phyloP scores from a whole-genome alignment of 805 yeast species.

The Candida ponderosae region DNA sequence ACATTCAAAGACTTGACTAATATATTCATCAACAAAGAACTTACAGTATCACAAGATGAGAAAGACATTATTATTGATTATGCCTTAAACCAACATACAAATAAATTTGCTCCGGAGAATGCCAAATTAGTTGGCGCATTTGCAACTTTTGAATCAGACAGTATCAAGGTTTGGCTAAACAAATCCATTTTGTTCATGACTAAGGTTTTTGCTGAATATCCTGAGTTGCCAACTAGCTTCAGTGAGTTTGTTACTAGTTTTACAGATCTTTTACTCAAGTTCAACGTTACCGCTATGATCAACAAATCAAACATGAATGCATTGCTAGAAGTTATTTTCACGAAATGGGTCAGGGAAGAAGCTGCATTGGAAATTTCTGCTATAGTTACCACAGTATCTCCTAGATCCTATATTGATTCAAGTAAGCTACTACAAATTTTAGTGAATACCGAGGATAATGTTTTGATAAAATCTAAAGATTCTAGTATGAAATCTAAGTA shows the following conservation, averaged over 20 bases:
- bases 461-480: constrained; percentile 22
- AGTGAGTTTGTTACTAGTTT: constrained; percentile 25
- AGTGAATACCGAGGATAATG: constrained; percentile 40
- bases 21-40: constrained; percentile 13
- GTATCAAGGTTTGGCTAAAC: constrained; percentile 41
- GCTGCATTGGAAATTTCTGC: constrained; percentile 38
- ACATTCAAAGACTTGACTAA: constrained; percentile 22
- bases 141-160: constrained; percentile 10
- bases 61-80: constrained; percentile 17
- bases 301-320: constrained; percentile 46
- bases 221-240: constrained; percentile 20
- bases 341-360: constrained; percentile 36
- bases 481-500: constrained; percentile 24
- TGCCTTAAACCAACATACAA: constrained; percentile 16
- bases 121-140: constrained; percentile 16
- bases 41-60: constrained; percentile 15
- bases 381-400: constrained; percentile 30
- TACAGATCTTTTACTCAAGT: constrained; percentile 20
- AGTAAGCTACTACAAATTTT: constrained; percentile 57
- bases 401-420: constrained; percentile 29
- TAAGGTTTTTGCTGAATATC: constrained; percentile 50
- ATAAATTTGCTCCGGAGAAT: constrained; percentile 23
- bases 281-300: constrained; percentile 31
- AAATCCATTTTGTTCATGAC: constrained; percentile 55
- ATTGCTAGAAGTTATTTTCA: constrained; percentile 55